Conservation (phyloP, 805 yeast species). For the Yarrowia osloensis region DNA sequence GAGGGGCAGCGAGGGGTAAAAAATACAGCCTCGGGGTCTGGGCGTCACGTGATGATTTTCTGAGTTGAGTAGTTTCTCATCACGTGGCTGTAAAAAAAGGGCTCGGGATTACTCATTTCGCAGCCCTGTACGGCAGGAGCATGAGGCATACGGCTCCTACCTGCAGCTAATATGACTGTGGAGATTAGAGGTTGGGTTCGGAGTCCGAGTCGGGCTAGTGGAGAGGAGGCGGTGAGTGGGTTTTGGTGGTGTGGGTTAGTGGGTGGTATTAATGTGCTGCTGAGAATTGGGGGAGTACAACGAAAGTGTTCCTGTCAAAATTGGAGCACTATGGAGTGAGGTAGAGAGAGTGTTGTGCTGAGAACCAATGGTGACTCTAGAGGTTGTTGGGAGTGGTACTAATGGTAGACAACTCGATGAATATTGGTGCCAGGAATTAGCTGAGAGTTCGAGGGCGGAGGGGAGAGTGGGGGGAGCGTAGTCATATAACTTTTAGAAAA, state of each 20-base stretch:
- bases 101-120: neutral
- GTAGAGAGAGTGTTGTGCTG: neutral
- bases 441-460: neutral
- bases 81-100: too few species aligned
- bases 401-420: neutral
- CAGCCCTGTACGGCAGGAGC: neutral
- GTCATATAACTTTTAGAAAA: neutral
- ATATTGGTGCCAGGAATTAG: neutral
- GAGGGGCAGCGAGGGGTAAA: too few species aligned
- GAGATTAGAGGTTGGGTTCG: constrained; percentile 2
- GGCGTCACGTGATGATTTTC: neutral
- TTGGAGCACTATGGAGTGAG: neutral
- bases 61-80: neutral
- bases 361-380: neutral
- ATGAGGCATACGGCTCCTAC: neutral
- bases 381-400: neutral
- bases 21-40: too few species aligned
- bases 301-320: neutral
- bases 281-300: neutral
- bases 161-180: neutral
- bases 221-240: too few species aligned
- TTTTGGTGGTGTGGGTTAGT: neutral
- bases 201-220: neutral
- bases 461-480: neutral
- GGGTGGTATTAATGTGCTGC: neutral